Base-by-base conservation (phyloP, 805 yeast genomes). In the Candida boleticola region DNA sequence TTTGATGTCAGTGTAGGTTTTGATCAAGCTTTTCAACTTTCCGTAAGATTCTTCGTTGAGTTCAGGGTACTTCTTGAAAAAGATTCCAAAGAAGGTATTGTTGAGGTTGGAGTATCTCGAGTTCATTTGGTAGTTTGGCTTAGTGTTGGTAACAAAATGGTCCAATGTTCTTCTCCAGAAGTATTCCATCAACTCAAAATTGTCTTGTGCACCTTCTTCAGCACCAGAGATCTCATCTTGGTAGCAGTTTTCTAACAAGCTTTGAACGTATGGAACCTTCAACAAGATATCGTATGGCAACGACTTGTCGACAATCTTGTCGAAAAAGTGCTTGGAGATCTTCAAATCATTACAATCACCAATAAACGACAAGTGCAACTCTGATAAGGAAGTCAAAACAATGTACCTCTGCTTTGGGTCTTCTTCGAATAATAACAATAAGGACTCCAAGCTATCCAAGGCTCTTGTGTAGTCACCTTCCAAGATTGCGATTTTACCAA, bases 331-430 rank as follows among this genome's bases (percentile, higher is more conserved):
- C 55, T 78, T 79, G 3, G 95, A 87, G 36, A 87, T 82, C 32
- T 69, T 70, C 42, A 85, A 71, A 56, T 87, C 89, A 55, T 77
- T 79, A 60, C 89, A 83, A 50, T 78, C 80, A 35, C 95, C 93
- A 56, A 87, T 83, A 53, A 87, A 87, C 3, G 83, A 73, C 46
- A 85, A 71, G 66, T 87, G 95, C 36, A 87, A 82, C 62, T 83
- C 86, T 26, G 84, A 76, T 61, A 85, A 67, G 25, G 82, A 75
- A 39, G 80, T 73, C 53, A 69, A 50, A 64, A 60, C 67, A 69
- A 40, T 57, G 52, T 30, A 46, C 5, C 47, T 38, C 18, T 42
- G 44, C 10, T 43, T 19, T 17, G 33, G 35, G 13, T 37, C 37
- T 13, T 39, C 43, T 48, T 78, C 79, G 35, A 77, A 73, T 33